Evolutionary conservation across 2,329 filamentous ascomycete species (phyloP), one percentile per base, ranked within the genome.

Genomic region (Pleomassaria siparia): DNA sequence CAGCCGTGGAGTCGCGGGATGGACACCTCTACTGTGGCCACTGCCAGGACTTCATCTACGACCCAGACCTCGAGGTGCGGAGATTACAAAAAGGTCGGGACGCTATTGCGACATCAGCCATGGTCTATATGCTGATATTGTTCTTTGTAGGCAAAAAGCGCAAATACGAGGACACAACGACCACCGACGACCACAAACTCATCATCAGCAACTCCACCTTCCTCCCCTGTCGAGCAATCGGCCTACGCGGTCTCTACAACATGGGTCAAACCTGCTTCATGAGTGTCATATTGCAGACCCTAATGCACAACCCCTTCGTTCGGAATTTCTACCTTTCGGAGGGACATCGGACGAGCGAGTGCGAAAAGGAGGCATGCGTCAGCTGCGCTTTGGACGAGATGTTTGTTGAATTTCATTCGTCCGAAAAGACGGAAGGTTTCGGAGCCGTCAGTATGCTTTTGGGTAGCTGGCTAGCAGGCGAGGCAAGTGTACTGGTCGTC

Each of bases 241-340:
- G 94, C 9, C 82, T 96, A 30, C 85, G 94, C 28, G 92, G 92
- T 25, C 87, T 99, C 51, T 96, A 95, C 72, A 99, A 97, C 65
- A 92, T 96, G 69, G 94, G 92, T n/a, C 91, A 95, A 49, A 97
- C 94, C 10, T 99, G 92, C 75, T 99, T 96, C 72, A 92, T 97
- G 80, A 95, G 94, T 60, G 92, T 96, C 24, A 91, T 97, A 40
- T 79, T 99, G 13, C 94, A 97, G 70, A 91, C 88, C 47, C 85
- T 99, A 59, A 82, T 97, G 45, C 92, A 96, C 74, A 96, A 97
- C 65, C 92, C 92, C 0, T 80, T 96, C 36, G 81, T 99, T 24
- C 85, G 89, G 50, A 91, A 92, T 59, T 97, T 89, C 71, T 97
- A 96, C 69, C 84, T 99, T 5, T 86, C 88, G 32, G 91, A 96